Evolutionary conservation across 371 early-diverging fungal species (phyloP).

Genomic region (Mortierella sp.): DNA sequence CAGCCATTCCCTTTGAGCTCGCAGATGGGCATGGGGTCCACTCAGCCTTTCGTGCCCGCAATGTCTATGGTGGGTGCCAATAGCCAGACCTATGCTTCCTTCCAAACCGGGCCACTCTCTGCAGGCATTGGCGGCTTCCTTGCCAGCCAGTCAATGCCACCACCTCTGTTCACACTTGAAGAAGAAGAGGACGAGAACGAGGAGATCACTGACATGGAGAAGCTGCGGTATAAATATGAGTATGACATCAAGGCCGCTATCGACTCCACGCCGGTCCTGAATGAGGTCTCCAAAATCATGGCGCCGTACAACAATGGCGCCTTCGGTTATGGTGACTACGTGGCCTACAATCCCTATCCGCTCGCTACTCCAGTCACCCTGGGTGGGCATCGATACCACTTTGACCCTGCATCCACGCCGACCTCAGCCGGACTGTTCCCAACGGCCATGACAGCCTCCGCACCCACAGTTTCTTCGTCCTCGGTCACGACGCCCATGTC

Average conservation of each 20-base stretch:
- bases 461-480: conserved; percentile 16
- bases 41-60: conserved; percentile 24
- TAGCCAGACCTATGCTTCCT: conserved; percentile 17
- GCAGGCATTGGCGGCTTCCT: conserved; percentile 41
- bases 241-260: conserved; percentile 54
- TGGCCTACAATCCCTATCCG: conserved; percentile 26
- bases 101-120: conserved; percentile 30
- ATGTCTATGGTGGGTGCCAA: conserved; percentile 21
- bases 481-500: conserved; percentile 17
- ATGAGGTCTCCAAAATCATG: conserved; percentile 41
- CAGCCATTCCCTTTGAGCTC: conserved; percentile 16
- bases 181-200: conserved; percentile 50
- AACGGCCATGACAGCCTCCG: conserved; percentile 14
- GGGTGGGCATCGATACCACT: conserved; percentile 18
- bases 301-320: conserved; percentile 35
- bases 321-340: conserved; percentile 42
- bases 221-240: conserved; percentile 50
- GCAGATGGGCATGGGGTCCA: conserved; percentile 18
- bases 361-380: conserved; percentile 36
- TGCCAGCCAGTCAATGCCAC: conserved; percentile 28
- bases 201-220: conserved; percentile 50
- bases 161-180: conserved; percentile 51
- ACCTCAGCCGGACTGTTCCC: conserved; percentile 22
- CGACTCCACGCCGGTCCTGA: conserved; percentile 41
- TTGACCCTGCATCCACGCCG: conserved; percentile 17